These are phyloP conservation scores for Penicillium riverlandense DNA, from an alignment of 495 filamentous ascomycete species.

Conservation along the genomic window DNA sequence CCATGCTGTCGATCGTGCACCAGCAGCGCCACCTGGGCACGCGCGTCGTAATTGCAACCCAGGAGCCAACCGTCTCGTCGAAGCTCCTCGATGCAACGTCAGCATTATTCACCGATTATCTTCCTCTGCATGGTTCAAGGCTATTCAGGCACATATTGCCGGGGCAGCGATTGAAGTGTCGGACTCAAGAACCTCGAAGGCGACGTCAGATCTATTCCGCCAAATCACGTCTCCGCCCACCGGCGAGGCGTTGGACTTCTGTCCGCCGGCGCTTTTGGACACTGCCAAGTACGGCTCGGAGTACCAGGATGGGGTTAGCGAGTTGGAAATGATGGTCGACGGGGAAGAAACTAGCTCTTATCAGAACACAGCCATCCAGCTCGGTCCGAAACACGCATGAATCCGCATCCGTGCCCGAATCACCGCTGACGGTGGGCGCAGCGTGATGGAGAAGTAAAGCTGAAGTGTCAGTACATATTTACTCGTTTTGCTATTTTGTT, in stretches of 20 bases:
- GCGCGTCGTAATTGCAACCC: constrained; percentile 64
- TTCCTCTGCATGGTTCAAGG: constrained; percentile 59
- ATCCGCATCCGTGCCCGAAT: too few relatives aligned
- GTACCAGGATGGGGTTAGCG: too few relatives aligned
- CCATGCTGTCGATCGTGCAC: constrained; percentile 57
- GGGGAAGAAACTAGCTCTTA: too few relatives aligned
- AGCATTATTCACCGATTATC: constrained; percentile 70
- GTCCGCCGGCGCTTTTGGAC: constrained; percentile 23
- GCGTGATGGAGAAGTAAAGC: too few relatives aligned
- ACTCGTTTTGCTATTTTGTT: too few relatives aligned
- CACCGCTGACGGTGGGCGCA: too few relatives aligned
- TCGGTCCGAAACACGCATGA: too few relatives aligned
- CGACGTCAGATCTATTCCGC: constrained; percentile 39
- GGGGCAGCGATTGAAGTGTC: constrained; percentile 20
- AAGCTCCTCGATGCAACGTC: constrained; percentile 61
- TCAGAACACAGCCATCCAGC: too few relatives aligned
- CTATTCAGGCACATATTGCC: constrained; percentile 55
- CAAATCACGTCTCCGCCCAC: constrained; percentile 47
- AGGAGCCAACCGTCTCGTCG: constrained; percentile 70
- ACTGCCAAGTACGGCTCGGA: too few relatives aligned
- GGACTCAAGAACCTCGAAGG: constrained; percentile 3
- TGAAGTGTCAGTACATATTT: too few relatives aligned
- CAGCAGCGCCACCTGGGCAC: constrained; percentile 65
- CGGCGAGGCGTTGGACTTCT: constrained; percentile 62
- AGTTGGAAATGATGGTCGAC: too few relatives aligned